Percentiles rank a stretch among this genome's conserved stretches.
Evolutionary conservation across 306 rosid genomes (phyloP).

Genomic region (Casuarina cunninghamiana): DNA sequence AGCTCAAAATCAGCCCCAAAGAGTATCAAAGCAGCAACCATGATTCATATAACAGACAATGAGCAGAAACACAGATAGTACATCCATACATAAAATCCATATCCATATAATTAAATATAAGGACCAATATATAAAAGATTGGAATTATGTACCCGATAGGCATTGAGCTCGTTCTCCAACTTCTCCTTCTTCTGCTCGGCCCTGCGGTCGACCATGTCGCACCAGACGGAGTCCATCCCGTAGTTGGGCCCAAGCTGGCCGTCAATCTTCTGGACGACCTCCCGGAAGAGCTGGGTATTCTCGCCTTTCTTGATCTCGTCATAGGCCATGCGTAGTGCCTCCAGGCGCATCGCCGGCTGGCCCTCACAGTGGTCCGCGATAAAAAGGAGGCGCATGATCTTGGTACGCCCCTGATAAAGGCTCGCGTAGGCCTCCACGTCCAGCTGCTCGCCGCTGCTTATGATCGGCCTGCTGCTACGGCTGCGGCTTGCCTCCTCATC

Average conservation of each 20-base stretch:
- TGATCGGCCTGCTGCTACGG: slow-evolving; percentile 57
- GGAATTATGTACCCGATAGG: slow-evolving; percentile 61
- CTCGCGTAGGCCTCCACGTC: slow-evolving; percentile 89
- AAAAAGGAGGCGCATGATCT: slow-evolving; percentile 78
- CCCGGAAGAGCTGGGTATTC: slow-evolving; percentile 77
- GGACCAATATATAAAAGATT: background rate
- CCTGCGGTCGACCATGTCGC: slow-evolving; percentile 68
- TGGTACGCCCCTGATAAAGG: slow-evolving; percentile 84
- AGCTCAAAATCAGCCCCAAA: background rate
- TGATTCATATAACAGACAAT: background rate
- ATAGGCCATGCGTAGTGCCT: slow-evolving; percentile 93
- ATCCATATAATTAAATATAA: background rate
- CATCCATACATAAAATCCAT: background rate
- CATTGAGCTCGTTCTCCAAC: slow-evolving; percentile 95
- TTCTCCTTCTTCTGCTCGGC: slow-evolving; percentile 93
- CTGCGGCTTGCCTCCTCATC: slow-evolving; percentile 51
- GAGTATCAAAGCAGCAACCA: background rate
- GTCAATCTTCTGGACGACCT: slow-evolving; percentile 72
- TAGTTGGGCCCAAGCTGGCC: slow-evolving; percentile 68
- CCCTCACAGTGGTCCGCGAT: slow-evolving; percentile 62
- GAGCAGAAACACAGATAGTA: background rate
- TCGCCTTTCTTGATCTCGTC: slow-evolving; percentile 99
- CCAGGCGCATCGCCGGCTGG: slow-evolving; percentile 67
- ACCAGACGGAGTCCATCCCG: slow-evolving; percentile 68
- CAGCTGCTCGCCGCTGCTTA: slow-evolving; percentile 84